Conservation (phyloP, 2,329 filamentous ascomycete genomes). For the Pochonia chlamydosporia region DNA sequence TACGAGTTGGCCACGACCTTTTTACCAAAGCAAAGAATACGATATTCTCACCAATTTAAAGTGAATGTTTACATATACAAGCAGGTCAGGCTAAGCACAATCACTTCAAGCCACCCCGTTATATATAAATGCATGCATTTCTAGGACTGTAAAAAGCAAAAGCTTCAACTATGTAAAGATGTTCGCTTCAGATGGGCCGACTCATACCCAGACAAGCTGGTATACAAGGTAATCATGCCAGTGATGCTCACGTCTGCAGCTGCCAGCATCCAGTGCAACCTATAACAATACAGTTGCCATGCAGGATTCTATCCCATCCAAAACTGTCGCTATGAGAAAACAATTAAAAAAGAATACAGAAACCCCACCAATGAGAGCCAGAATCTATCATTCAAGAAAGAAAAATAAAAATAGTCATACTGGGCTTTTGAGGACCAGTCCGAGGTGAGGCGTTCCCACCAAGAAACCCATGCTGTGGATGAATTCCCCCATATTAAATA, state of each 20-base stretch:
- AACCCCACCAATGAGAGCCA: neutral
- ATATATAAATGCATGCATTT: neutral
- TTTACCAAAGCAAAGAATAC: no score
- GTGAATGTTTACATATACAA: no score
- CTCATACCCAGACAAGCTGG: neutral
- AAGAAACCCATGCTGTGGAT: conserved; percentile 3
- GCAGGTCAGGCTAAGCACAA: no score
- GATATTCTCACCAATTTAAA: no score
- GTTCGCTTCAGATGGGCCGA: neutral
- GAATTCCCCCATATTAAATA: neutral
- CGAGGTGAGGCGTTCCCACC: conserved; percentile 25
- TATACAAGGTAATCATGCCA: neutral
- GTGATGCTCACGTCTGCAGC: neutral
- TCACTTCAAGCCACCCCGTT: no score
- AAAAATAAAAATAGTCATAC: conserved; percentile 13
- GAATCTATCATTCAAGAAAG: conserved; percentile 2
- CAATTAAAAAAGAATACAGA: neutral
- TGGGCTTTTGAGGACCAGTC: conserved; percentile 31
- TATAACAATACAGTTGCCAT: neutral
- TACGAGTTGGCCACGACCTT: no score
- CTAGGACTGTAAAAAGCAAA: neutral
- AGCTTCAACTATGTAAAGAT: neutral
- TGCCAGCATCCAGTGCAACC: neutral
- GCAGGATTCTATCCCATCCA: neutral
- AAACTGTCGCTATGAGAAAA: neutral